Evolutionary conservation across 306 rosid genomes (phyloP), one percentile per base, ranked within the genome.

Genomic region (Begonia fuchsioides): DNA sequence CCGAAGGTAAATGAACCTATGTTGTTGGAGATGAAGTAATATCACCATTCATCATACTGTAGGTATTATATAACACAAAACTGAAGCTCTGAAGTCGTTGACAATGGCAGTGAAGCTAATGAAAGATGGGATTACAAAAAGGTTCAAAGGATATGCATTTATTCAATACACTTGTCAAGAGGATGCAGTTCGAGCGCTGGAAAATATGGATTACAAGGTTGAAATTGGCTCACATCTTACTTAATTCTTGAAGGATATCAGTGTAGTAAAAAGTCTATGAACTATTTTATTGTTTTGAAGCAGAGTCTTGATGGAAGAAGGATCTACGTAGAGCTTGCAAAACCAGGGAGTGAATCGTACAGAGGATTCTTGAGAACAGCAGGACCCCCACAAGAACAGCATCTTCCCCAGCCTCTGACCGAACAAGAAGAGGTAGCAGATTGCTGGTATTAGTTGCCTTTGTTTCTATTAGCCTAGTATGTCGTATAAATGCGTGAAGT

Each of bases 161-260:
- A 78, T 90, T 68, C 97, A 84, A 32, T 90, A 74, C 51, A 78
- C 80, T 17, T 53, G 66, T 65, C 94, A 74, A 64, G 87, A 79
- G 40, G 92, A 72, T 17, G 95, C 95, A 14, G 58, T 90, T 82
- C 82, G 68, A 49, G 97, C 97, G 14, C 56, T 84, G 20, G 97
- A 90, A 67, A 81, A 58, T 43, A 90, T 84, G 97, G 97, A 90
- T 71, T 51, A 62, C 71, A 77, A 81, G 97, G 97, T 90, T 68
- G 17, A 12, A 32, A 58, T 53, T 47, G 38, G 54, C 12, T 45
- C 15, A 18, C 50, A 43, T 20, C 40, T 13, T 9, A 40, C 20
- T 15, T 18, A 3, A 3, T 9, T 7, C 46, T 32, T 19, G 2
- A 10, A 16, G 48, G 13, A 16, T 56, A 2, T 15, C 17, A 10